Conservation (phyloP, 2,329 filamentous ascomycete species). For the Aschersonia sp. region DNA sequence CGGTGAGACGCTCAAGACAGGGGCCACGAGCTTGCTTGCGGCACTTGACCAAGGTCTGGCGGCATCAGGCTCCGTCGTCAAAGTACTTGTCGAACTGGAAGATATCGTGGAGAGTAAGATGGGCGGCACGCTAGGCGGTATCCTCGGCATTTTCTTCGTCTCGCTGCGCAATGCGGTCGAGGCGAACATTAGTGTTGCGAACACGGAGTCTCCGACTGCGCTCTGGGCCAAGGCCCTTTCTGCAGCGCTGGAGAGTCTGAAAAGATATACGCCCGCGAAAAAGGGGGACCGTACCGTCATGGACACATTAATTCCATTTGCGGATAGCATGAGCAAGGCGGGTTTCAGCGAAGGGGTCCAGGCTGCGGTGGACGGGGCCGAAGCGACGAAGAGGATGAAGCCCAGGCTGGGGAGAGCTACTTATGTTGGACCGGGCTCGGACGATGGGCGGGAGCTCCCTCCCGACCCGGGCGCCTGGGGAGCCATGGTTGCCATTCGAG, state of each 20-base stretch:
- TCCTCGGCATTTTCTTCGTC: conserved; percentile 39
- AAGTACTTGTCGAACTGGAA: conserved; percentile 32
- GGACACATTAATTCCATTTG: conserved; percentile 41
- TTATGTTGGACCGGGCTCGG: conserved; percentile 43
- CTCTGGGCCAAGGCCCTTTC: conserved; percentile 29
- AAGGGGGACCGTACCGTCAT: conserved; percentile 42
- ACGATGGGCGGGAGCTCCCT: conserved; percentile 34
- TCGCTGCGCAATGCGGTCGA: conserved; percentile 27
- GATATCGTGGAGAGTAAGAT: conserved; percentile 42
- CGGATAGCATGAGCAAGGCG: conserved; percentile 27
- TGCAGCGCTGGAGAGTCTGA: conserved; percentile 29
- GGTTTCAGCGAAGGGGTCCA: conserved; percentile 40
- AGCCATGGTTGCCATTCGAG: conserved; percentile 40
- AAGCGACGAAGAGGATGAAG: conserved; percentile 48
- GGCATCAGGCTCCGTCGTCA: conserved; percentile 27
- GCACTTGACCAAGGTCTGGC: conserved; percentile 26
- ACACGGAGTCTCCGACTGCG: conserved; percentile 16
- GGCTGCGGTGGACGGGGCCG: conserved; percentile 44
- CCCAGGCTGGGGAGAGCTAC: conserved; percentile 53
- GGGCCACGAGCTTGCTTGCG: conserved; percentile 32
- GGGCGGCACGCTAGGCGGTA: conserved; percentile 37
- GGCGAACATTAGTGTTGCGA: conserved; percentile 16
- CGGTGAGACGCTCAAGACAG: conserved; percentile 44
- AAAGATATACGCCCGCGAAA: conserved; percentile 38
- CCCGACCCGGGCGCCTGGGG: conserved; percentile 60